Percentiles rank a stretch among this genome's conserved stretches.
Evolutionary conservation across 306 rosid genomes (phyloP).

Genomic region (Begonia peltatifolia): DNA sequence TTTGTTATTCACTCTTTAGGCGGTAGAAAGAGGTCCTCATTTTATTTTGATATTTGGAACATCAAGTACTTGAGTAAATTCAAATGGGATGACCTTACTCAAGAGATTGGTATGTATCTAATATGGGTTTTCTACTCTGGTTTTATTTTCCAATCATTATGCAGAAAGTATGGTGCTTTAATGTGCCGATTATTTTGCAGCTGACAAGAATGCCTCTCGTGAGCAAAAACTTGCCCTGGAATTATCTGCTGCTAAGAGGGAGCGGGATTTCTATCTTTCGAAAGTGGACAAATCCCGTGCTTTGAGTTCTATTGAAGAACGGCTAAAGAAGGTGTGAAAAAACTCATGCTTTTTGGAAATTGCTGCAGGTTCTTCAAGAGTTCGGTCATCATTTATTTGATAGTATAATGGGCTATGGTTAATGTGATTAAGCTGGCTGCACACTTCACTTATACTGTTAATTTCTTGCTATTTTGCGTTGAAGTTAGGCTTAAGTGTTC

Average conservation of each 20-base stretch:
- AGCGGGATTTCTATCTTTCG: constrained; percentile 57
- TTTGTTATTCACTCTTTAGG: constrained; percentile 21
- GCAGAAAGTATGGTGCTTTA: no score
- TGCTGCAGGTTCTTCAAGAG: neutral
- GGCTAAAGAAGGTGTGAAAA: constrained; percentile 54
- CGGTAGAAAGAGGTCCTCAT: constrained; percentile 74
- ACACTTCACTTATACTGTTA: no score
- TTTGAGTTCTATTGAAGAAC: constrained; percentile 54
- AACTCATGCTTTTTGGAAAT: neutral
- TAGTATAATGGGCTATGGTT: neutral
- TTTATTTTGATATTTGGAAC: constrained; percentile 86
- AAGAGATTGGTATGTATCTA: constrained; percentile 51
- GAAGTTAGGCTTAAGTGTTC: no score
- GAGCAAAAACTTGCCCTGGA: constrained; percentile 78
- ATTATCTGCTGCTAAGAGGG: constrained; percentile 78
- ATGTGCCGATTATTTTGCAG: constrained; percentile 22
- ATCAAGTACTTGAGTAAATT: constrained; percentile 85
- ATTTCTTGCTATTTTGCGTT: no score
- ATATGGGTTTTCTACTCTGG: constrained; percentile 6
- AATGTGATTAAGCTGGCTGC: no score
- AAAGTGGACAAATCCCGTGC: constrained; percentile 67
- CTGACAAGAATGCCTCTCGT: constrained; percentile 49
- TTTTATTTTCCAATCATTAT: constrained; percentile 1
- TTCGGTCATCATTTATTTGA: neutral
- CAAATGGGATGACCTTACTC: constrained; percentile 91